Percentiles rank a stretch among this genome's conserved stretches.
Evolutionary conservation across 139 green algal genomes (phyloP).

Genomic region (Marvania coccoides): DNA sequence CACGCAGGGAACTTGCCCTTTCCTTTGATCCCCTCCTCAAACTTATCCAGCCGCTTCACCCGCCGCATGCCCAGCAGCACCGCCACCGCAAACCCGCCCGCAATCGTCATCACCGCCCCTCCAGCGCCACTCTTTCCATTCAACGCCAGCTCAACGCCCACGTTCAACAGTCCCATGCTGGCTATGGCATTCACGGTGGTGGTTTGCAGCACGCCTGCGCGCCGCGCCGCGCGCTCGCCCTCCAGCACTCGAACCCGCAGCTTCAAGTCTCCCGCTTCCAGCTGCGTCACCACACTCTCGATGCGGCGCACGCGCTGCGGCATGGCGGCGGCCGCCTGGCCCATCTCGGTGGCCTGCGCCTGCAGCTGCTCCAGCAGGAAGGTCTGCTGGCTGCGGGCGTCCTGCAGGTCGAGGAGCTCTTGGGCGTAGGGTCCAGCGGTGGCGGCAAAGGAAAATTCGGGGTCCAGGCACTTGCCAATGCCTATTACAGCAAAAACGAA

Average conservation of each 20-base stretch:
- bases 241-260: slow-evolving; percentile 66
- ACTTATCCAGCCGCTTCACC: slow-evolving; percentile 73
- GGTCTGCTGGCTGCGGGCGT: slow-evolving; percentile 21
- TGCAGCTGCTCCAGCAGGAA: slow-evolving; percentile 57
- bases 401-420: slow-evolving; percentile 50
- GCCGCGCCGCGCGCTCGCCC: slow-evolving; percentile 55
- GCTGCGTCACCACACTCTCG: slow-evolving; percentile 35
- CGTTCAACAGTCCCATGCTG: slow-evolving; percentile 52
- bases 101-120: slow-evolving; percentile 18
- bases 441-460: slow-evolving; percentile 56
- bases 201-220: slow-evolving; percentile 43
- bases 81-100: slow-evolving; percentile 44
- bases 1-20: not conserved
- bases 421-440: slow-evolving; percentile 62
- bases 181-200: slow-evolving; percentile 57
- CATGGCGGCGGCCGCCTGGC: slow-evolving; percentile 55
- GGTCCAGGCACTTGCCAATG: slow-evolving; percentile 65
- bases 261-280: slow-evolving; percentile 66
- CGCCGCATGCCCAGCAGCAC: slow-evolving; percentile 40
- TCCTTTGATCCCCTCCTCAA: slow-evolving; percentile 66
- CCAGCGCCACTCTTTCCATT: slow-evolving; percentile 9
- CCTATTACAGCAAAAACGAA: too few species aligned
- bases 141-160: slow-evolving; percentile 56
- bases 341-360: slow-evolving; percentile 56
- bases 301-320: slow-evolving; percentile 56